Evolutionary conservation across 306 rosid genomes (phyloP).

Genomic region (Pueraria montana): DNA sequence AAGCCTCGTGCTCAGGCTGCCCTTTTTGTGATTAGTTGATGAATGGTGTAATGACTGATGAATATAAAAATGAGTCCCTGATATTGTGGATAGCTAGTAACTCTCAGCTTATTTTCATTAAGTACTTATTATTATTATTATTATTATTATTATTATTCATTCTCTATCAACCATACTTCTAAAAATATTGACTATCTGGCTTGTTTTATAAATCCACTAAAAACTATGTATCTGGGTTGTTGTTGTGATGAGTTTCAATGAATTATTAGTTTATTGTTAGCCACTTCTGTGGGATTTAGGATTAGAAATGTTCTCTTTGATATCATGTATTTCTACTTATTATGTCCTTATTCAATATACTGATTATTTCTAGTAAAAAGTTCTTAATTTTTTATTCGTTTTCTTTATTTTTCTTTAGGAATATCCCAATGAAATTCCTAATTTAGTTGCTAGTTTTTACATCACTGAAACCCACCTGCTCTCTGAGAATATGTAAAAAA

Average conservation of each 20-base stretch:
- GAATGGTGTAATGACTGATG: not conserved
- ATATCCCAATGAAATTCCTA: not conserved
- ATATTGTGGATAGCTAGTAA: slow-evolving; percentile 12
- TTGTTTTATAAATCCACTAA: slow-evolving; percentile 8
- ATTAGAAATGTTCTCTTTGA: slow-evolving; percentile 18
- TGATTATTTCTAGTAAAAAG: not conserved
- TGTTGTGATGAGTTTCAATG: slow-evolving; percentile 3
- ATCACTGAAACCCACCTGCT: not conserved
- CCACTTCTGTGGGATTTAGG: slow-evolving; percentile 21
- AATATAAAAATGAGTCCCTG: not conserved
- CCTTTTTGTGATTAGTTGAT: slow-evolving; percentile 40
- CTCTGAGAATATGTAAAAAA: not conserved
- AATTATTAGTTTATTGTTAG: slow-evolving; percentile 28
- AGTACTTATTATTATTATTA: not conserved
- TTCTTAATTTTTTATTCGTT: not conserved
- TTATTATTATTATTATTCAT: not conserved
- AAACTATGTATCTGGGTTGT: slow-evolving; percentile 28
- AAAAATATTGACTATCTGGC: not conserved
- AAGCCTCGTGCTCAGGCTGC: not conserved
- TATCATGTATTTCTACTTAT: slow-evolving; percentile 18
- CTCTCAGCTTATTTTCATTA: slow-evolving; percentile 4
- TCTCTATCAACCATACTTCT: slow-evolving; percentile 21
- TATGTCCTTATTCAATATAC: slow-evolving; percentile 7
- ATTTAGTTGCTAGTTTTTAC: slow-evolving; percentile 30
- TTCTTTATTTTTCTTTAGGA: not conserved